Conservation (phyloP, 768 basidiomycete genomes). For the Cystobasidium ongulense region DNA sequence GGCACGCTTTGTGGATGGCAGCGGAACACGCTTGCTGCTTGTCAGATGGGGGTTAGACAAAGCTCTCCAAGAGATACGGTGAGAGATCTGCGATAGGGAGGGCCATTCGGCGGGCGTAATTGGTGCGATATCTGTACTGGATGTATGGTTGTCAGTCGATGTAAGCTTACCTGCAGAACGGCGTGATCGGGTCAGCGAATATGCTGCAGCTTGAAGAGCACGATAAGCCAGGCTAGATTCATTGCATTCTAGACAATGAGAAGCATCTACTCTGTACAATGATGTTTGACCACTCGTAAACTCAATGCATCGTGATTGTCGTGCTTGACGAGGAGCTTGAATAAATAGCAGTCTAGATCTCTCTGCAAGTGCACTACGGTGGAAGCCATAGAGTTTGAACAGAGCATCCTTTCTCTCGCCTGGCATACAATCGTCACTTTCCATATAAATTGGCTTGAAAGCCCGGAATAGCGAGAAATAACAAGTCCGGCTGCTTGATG, state of each 20-base stretch:
- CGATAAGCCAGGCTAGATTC: not conserved
- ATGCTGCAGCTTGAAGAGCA: no score
- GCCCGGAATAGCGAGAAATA: conserved; percentile 20
- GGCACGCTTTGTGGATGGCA: conserved; percentile 6
- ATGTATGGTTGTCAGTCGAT: no score
- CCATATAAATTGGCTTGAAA: not conserved
- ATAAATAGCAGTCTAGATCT: not conserved
- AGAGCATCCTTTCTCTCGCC: conserved; percentile 9
- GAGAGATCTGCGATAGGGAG: conserved; percentile 10
- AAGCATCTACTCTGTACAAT: not conserved
- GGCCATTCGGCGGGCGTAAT: not conserved
- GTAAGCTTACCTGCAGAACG: not conserved
- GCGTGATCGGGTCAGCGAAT: no score
- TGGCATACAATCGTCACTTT: conserved; percentile 21
- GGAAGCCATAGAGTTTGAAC: not conserved
- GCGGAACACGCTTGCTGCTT: not conserved
- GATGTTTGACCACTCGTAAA: conserved; percentile 18
- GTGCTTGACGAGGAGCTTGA: not conserved
- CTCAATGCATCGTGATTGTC: conserved; percentile 1
- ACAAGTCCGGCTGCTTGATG: conserved; percentile 9
- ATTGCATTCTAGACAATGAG: not conserved
- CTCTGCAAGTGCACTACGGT: conserved; percentile 1
- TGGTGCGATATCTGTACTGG: not conserved
- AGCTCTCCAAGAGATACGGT: not conserved
- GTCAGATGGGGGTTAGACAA: not conserved